Base-by-base conservation (phyloP, 345 rosid species). In the Camelina sativa region DNA sequence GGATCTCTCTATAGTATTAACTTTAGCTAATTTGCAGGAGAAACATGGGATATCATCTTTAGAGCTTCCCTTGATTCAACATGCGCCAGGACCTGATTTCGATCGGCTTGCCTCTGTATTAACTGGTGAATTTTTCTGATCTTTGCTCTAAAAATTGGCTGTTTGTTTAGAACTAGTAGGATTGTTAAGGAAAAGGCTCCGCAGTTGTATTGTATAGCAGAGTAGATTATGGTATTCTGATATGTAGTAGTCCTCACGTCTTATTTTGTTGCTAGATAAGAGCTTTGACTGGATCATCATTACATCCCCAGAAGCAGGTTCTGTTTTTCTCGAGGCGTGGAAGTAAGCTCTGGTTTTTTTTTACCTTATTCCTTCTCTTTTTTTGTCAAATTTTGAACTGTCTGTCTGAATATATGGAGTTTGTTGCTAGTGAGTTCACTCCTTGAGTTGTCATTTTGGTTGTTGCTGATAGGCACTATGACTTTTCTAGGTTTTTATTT, bases 231-330 rank as follows among this genome's bases (percentile, higher is more conserved):
- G 20, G 74, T 28, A 43, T 68, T 53, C n/a, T 41, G 20, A 52
- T 67, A 46, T 54, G 63, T 32, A 4, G 17, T 11, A 4, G 17
- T 11, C 8, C 2, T 64, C 8, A 32, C 2, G 8, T 44, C 37
- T 38, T 65, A 10, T 40, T 65, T 40, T 58, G 55, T 50, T 87
- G 5, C 30, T 28, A 88, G 98, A 83, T 76, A 80, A 67, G 37
- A 28, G 65, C 12, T 92, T 92, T 80, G 97, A 95, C 64, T 92
- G 99, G 99, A 95, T 95, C 74, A 77, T 92, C 68, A 90, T 95
- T 62, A 95, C 97, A 65, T 95, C 98, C 57, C 97, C 98, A 51
- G 97, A 92, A 84, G 99, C 98, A 8, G 99, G 87, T 65, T 87
- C 92, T 3, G 91, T 95, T 68, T 95, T 95, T 80, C 86, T 95